These are phyloP conservation scores for Silene coronaria DNA, from an alignment of 179 eudicot genomes.

Conservation along the genomic window DNA sequence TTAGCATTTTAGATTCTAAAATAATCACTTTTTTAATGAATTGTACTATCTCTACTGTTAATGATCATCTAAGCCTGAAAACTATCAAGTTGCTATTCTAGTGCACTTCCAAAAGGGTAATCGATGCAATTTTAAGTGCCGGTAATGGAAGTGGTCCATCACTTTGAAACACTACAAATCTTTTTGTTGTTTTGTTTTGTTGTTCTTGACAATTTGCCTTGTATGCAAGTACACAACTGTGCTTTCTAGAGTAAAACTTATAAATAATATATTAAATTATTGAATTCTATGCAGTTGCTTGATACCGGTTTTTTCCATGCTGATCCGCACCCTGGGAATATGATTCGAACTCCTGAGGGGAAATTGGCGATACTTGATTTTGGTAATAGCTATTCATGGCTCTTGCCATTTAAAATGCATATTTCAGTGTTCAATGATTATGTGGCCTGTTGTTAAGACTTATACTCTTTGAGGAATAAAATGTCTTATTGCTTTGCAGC, in stretches of 20 bases:
- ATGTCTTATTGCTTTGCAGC: neutral
- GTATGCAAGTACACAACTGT: neutral
- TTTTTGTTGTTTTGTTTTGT: neutral
- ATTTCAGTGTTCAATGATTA: neutral
- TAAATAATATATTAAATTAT: neutral
- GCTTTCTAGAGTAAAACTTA: constrained; percentile 5
- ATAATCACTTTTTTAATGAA: too few relatives aligned
- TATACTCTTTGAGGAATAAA: too few relatives aligned
- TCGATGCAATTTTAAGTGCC: too few relatives aligned
- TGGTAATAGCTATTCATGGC: constrained; percentile 41
- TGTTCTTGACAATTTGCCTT: constrained; percentile 5
- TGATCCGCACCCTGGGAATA: constrained; percentile 98
- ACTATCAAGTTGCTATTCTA: too few relatives aligned
- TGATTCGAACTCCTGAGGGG: constrained; percentile 97
- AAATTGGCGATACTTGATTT: constrained; percentile 91
- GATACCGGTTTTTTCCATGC: constrained; percentile 99
- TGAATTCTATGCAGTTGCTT: constrained; percentile 59
- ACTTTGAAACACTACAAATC: too few relatives aligned
- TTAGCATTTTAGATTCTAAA: too few relatives aligned
- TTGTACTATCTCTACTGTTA: neutral
- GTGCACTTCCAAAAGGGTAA: too few relatives aligned
- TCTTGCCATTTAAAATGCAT: constrained; percentile 7
- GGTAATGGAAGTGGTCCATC: too few relatives aligned
- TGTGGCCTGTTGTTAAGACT: constrained; percentile 2
- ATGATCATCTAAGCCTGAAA: neutral